A percentile compares a stretch with the other conserved stretches of the same genome.
phyloP scores from a whole-genome alignment of 768 basidiomycete species.

The Boletus pseudopeckii region DNA sequence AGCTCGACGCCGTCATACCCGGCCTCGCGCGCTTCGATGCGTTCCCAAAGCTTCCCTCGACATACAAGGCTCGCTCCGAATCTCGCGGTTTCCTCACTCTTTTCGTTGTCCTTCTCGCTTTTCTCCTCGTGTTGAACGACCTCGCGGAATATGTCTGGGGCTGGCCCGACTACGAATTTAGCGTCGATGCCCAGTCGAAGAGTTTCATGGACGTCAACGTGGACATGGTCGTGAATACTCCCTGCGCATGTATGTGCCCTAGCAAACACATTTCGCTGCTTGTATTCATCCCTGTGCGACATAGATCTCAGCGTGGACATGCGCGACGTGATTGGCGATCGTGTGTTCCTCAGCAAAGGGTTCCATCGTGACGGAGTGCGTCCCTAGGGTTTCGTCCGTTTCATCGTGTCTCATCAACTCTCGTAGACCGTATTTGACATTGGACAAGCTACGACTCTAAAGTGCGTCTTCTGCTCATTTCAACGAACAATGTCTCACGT shows the following conservation, averaged over 20 bases:
- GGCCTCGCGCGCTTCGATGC: conserved; percentile 72
- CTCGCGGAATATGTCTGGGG: conserved; percentile 91
- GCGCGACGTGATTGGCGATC: conserved; percentile 90
- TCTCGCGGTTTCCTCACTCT: conserved; percentile 80
- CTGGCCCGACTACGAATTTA: conserved; percentile 88
- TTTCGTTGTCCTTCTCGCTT: conserved; percentile 60
- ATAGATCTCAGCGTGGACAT: conserved; percentile 84
- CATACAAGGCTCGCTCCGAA: conserved; percentile 77
- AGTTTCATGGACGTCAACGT: conserved; percentile 82
- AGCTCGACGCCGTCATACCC: conserved; percentile 62
- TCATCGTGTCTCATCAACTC: neutral
- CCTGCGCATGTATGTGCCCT: conserved; percentile 77
- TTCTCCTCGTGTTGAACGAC: conserved; percentile 83
- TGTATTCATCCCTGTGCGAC: neutral
- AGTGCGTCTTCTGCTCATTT: conserved; percentile 36
- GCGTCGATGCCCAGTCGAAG: conserved; percentile 63
- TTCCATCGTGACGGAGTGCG: conserved; percentile 84
- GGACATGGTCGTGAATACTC: conserved; percentile 91
- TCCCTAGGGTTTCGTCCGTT: neutral
- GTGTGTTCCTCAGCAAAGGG: conserved; percentile 75
- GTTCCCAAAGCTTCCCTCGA: conserved; percentile 79
- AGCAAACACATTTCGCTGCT: neutral
- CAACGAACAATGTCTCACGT: neutral
- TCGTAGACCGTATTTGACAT: conserved; percentile 72
- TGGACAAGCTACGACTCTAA: conserved; percentile 72